These are phyloP conservation scores for Termitomyces sp. DNA, from an alignment of 768 basidiomycete genomes.

Conservation along the genomic window DNA sequence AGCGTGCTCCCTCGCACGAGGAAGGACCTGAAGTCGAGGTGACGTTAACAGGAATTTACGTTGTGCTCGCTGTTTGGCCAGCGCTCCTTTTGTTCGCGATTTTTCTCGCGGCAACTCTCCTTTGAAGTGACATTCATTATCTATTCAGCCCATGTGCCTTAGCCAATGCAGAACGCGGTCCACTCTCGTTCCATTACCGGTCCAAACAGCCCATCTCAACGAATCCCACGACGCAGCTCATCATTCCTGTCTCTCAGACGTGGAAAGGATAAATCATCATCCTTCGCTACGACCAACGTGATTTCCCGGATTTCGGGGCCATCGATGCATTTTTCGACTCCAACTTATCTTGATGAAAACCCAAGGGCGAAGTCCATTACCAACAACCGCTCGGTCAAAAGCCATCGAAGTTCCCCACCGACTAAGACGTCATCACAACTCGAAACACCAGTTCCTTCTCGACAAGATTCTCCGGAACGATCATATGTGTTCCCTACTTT, in stretches of 20 bases:
- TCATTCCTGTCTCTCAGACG: conserved; percentile 53
- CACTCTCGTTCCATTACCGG: conserved; percentile 24
- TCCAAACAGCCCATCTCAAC: conserved; percentile 24
- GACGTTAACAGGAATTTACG: neutral
- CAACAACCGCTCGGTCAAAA: conserved; percentile 23
- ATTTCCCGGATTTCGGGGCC: conserved; percentile 19
- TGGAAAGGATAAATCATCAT: conserved; percentile 36
- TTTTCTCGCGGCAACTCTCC: conserved; percentile 6
- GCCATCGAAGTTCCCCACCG: conserved; percentile 15
- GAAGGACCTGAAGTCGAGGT: neutral
- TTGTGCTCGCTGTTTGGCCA: neutral
- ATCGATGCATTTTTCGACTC: conserved; percentile 21
- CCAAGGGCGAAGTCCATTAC: conserved; percentile 32
- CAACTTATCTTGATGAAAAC: conserved; percentile 42
- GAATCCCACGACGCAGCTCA: conserved; percentile 44
- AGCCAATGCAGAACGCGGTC: conserved; percentile 31
- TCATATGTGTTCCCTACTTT: conserved; percentile 38
- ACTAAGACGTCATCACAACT: conserved; percentile 15
- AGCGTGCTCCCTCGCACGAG: neutral
- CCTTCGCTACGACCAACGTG: conserved; percentile 15
- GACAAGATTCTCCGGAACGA: conserved; percentile 17
- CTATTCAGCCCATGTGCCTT: conserved; percentile 10
- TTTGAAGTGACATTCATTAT: conserved; percentile 7
- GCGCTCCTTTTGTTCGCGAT: conserved; percentile 1
- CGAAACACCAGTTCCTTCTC: conserved; percentile 1